These are phyloP conservation scores for Sporothrix dimorphospora DNA, from an alignment of 2,329 filamentous ascomycete genomes.

Conservation along the genomic window DNA sequence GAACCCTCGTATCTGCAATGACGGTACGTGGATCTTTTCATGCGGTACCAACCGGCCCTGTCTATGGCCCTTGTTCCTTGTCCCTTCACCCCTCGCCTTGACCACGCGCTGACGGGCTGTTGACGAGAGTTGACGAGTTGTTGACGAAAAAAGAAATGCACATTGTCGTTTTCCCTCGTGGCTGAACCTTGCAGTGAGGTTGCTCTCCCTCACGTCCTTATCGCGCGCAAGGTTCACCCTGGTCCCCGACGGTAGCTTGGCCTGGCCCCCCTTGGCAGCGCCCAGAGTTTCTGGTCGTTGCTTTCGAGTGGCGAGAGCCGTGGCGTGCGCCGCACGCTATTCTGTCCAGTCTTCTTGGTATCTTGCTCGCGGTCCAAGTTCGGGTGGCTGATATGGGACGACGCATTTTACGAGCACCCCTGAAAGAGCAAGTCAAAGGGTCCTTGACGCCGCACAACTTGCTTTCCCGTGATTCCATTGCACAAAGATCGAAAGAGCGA, in stretches of 20 bases:
- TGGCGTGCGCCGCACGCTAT: not conserved
- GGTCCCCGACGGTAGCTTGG: not conserved
- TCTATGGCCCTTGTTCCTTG: not conserved
- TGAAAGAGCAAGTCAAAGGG: too few relatives aligned
- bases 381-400: slow-evolving; percentile 8
- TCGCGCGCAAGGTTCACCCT: not conserved
- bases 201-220: not conserved
- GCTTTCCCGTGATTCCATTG: not conserved
- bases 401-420: not conserved
- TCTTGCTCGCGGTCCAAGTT: not conserved
- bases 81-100: not conserved
- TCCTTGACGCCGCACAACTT: too few relatives aligned
- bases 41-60: too few relatives aligned
- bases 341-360: not conserved
- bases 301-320: not conserved
- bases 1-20: not conserved
- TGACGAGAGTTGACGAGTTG: not conserved
- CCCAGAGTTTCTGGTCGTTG: not conserved
- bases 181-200: not conserved
- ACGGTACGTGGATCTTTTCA: not conserved
- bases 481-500: not conserved
- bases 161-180: too few relatives aligned
- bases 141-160: slow-evolving; percentile 13
- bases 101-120: not conserved
- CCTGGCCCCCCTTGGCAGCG: slow-evolving; percentile 9